phyloP scores from a whole-genome alignment of 257 asterid genomes.

The Gynochthodes officinalis region DNA sequence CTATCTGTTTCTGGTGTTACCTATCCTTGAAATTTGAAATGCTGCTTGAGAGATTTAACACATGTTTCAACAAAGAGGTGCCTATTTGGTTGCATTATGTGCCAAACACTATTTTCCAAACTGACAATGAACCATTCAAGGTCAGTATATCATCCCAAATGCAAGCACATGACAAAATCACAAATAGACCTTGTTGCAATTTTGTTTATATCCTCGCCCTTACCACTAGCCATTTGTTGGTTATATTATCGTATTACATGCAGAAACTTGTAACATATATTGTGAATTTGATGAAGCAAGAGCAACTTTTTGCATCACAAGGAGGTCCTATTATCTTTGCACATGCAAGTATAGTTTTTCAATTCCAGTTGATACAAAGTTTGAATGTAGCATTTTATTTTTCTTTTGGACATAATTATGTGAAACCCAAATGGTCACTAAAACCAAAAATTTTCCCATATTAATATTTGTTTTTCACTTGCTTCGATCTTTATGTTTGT shows the following conservation, averaged over 20 bases:
- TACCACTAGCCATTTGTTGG: conserved; percentile 13
- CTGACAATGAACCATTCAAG: conserved; percentile 82
- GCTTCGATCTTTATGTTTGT: not conserved
- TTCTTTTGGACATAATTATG: not conserved
- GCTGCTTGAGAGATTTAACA: not conserved
- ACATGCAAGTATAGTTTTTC: conserved; percentile 45
- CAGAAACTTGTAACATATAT: conserved; percentile 67
- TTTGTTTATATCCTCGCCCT: not conserved
- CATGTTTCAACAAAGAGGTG: conserved; percentile 51
- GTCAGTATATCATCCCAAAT: conserved; percentile 26
- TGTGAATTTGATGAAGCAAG: conserved; percentile 78
- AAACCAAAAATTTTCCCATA: not conserved
- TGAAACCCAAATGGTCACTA: not conserved
- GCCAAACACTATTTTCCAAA: conserved; percentile 83
- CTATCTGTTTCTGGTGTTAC: not conserved
- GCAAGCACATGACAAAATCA: no score
- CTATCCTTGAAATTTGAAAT: not conserved
- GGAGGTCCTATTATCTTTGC: conserved; percentile 91
- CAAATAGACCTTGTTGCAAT: no score
- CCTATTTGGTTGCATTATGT: conserved; percentile 97
- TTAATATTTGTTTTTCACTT: not conserved
- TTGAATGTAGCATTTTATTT: not conserved
- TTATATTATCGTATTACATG: conserved; percentile 62
- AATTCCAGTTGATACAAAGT: not conserved
- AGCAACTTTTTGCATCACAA: conserved; percentile 75